Evolutionary conservation across 257 asterid genomes (phyloP).

Genomic region (Scutellaria minor): DNA sequence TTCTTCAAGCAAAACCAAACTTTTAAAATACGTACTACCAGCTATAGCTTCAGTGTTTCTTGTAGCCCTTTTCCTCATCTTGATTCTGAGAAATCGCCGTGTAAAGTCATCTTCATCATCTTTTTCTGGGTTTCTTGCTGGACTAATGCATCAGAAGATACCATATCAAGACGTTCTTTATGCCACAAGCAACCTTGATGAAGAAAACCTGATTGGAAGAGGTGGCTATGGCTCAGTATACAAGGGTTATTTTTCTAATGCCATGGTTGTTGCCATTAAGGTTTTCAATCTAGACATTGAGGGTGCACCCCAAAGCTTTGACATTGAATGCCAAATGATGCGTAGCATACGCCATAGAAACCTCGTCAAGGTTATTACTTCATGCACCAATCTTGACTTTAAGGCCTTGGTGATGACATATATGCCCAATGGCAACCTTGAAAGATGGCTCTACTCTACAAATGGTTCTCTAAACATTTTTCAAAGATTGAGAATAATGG

Average conservation of each 20-base stretch:
- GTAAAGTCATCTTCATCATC: neutral
- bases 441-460: conserved; percentile 11
- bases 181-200: conserved; percentile 25
- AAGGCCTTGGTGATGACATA: conserved; percentile 22
- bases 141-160: neutral
- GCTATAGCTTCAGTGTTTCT: neutral
- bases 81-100: neutral
- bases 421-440: conserved; percentile 33
- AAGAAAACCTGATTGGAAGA: conserved; percentile 15
- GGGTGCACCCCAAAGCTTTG: conserved; percentile 23
- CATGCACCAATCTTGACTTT: conserved; percentile 22
- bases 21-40: conserved; percentile 17
- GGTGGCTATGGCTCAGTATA: conserved; percentile 27
- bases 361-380: conserved; percentile 23
- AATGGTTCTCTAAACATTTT: neutral
- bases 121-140: neutral
- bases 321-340: conserved; percentile 6
- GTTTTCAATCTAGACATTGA: conserved; percentile 17
- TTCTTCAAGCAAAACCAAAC: neutral
- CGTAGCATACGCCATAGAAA: conserved; percentile 22
- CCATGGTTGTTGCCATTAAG: conserved; percentile 24
- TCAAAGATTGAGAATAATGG: conserved; percentile 9
- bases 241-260: conserved; percentile 17
- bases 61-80: neutral
- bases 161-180: neutral